Evolutionary conservation across 1,284 basidiomycete genomes (phyloP).

Genomic region (Leccinum colubrinum): DNA sequence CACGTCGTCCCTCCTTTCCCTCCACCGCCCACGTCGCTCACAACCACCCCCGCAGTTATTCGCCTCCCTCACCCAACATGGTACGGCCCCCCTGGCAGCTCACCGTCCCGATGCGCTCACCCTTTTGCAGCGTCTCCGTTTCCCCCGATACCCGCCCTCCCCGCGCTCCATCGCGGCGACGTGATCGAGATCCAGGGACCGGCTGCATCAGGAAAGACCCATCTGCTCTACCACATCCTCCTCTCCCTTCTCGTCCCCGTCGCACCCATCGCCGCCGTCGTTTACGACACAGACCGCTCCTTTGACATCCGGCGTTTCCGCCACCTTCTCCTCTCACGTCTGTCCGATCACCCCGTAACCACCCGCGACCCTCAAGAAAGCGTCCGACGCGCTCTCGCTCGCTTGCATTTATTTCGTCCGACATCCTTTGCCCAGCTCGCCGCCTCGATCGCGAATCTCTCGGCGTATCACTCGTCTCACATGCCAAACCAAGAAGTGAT

Average conservation of each 20-base stretch:
- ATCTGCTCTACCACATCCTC: slow-evolving; percentile 64
- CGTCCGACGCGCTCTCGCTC: slow-evolving; percentile 45
- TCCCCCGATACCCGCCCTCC: slow-evolving; percentile 28
- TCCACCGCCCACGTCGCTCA: slow-evolving; percentile 15
- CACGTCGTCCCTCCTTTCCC: slow-evolving; percentile 24
- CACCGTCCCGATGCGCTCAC: slow-evolving; percentile 5
- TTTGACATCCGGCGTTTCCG: slow-evolving; percentile 59
- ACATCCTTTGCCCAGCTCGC: slow-evolving; percentile 66
- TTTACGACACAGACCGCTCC: slow-evolving; percentile 67
- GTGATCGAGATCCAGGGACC: slow-evolving; percentile 76
- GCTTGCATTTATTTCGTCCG: slow-evolving; percentile 66
- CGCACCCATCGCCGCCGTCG: slow-evolving; percentile 50
- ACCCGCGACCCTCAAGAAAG: slow-evolving; percentile 28
- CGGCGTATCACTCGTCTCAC: slow-evolving; percentile 48
- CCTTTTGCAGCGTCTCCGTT: slow-evolving; percentile 21
- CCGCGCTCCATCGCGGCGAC: slow-evolving; percentile 36
- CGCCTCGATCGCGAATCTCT: slow-evolving; percentile 58
- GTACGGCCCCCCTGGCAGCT: slow-evolving; percentile 8
- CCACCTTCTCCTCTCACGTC: slow-evolving; percentile 44
- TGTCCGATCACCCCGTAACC: slow-evolving; percentile 26
- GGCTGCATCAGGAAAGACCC: slow-evolving; percentile 70
- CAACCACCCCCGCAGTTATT: slow-evolving; percentile 17
- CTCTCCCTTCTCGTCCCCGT: slow-evolving; percentile 59
- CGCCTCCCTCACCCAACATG: slow-evolving; percentile 15
- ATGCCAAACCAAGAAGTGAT: slow-evolving; percentile 55